Evolutionary conservation across 2,329 filamentous ascomycete species (phyloP).

Genomic region (Claviceps sp.): DNA sequence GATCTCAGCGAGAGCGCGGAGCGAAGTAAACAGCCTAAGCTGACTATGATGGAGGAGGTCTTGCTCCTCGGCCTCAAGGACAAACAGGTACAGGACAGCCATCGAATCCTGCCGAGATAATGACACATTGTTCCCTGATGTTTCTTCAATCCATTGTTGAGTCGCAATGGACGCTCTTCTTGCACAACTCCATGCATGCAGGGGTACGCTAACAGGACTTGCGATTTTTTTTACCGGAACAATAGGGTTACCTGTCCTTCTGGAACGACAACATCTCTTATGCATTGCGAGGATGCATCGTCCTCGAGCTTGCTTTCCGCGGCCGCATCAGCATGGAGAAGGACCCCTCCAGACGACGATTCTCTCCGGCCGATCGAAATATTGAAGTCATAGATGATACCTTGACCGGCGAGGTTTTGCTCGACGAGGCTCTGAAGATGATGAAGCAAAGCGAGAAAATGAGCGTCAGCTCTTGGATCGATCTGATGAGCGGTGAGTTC

Average conservation of each 20-base stretch:
- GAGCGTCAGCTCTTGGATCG: slow-evolving; percentile 98
- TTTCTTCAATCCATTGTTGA: not conserved
- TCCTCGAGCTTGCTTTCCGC: slow-evolving; percentile 91
- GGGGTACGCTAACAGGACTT: slow-evolving; percentile 4
- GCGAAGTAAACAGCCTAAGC: slow-evolving; percentile 91
- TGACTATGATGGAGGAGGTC: slow-evolving; percentile 98
- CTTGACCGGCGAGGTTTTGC: slow-evolving; percentile 86
- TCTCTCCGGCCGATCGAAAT: slow-evolving; percentile 80
- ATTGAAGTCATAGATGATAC: slow-evolving; percentile 98
- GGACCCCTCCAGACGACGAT: slow-evolving; percentile 79
- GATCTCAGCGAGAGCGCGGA: slow-evolving; percentile 96
- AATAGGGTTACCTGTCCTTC: slow-evolving; percentile 90
- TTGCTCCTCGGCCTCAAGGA: slow-evolving; percentile 92
- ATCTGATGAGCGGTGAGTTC: slow-evolving; percentile 83
- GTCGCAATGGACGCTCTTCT: not conserved
- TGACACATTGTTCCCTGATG: not conserved
- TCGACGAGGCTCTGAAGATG: slow-evolving; percentile 98
- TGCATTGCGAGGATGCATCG: slow-evolving; percentile 91
- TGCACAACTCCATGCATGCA: not conserved
- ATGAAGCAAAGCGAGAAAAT: slow-evolving; percentile 99
- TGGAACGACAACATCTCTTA: slow-evolving; percentile 99
- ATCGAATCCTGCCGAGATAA: not conserved
- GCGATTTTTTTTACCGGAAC: not conserved
- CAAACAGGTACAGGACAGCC: slow-evolving; percentile 64
- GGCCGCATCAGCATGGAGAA: slow-evolving; percentile 98